Evolutionary conservation across 768 basidiomycete genomes (phyloP), one percentile per base, ranked within the genome.

Genomic region (Russula vinacea): DNA sequence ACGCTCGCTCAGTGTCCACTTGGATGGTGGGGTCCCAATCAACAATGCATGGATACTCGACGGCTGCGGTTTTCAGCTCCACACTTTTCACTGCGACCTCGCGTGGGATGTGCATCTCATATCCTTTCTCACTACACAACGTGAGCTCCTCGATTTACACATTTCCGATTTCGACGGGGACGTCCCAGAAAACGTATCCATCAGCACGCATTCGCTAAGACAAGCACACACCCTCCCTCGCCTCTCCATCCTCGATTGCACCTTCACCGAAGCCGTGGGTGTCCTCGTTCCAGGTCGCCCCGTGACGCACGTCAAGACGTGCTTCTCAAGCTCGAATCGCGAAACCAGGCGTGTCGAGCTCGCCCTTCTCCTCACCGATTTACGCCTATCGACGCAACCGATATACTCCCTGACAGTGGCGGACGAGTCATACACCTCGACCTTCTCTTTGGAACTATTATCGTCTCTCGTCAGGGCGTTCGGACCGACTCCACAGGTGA

Each of bases 221-320:
- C 78, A 64, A 53, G 62, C 68, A n/a, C 56, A 29, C 54, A 58
- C 73, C 40, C 78, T 88, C 29, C 81, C 83, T 40, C 74, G 75
- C 53, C 74, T 88, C 26, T 76, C 81, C 6, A 79, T 75, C 29
- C 72, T 89, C 47, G 85, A 88, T 73, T 88, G 87, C 73, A 86
- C 86, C 1, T 88, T 88, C 72, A 75, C 81, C 19, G 86, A 86
- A 72, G 87, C 86, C 1, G 86, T 83, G 4, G 77, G 77, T 55
- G 78, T 78, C 17, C 73, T 88, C 11, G 78, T 83, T 24, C 85
- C 87, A 0, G 77, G 77, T 13, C 79, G 87, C 2, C 86, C 87
- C 8, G 73, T 89, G 45, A 79, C 81, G 1, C 81, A 80, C 59
- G 77, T 89, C 62, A 88, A 88, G 73, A 87, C 86, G 7, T 88